Base-by-base conservation (phyloP, 1,284 basidiomycete genomes). In the Fomitopsis pinicola region DNA sequence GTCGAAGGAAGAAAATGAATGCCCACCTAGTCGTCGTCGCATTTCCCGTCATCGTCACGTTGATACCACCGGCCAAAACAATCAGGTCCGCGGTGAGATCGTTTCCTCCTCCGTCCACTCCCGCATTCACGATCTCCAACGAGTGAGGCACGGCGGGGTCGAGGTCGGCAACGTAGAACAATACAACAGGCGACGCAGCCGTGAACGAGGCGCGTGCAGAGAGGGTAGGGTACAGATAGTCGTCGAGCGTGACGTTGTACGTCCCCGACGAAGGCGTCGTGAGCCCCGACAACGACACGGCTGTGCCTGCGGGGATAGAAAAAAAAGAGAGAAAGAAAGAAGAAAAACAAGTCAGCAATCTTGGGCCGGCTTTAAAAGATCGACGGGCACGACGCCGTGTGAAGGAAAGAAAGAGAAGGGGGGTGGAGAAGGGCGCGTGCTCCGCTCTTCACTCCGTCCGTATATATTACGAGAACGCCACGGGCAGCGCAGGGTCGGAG, bases 141-240 rank as follows among this genome's bases (percentile, higher is more conserved):
- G 76, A 70, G 68, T 92, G 88, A 14, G 69, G 63, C 12, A 67
- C 55, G 44, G 71, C 72, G 17, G 81, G 75, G 67, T 88, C 78
- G 54, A 92, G 79, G n/a, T 82, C 83, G 28, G 82, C 82, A 36
- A 81, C 78, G 65, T 81, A 87, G 69, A 85, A 91, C 10, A 92
- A 77, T 12, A 85, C 73, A 33, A 81, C 77, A 55, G 72, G 73
- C 22, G 82, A 72, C 56, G 78, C 70, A 42, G 81, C 72, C 54
- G 77, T 80, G 71, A 84, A 87, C 0, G 86, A 82, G 6, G 86
- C 81, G 63, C 72, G 71, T 6, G 78, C 82, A 35, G 80, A 82
- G 46, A 84, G 69, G 1, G 67, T 72, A 42, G 78, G 74, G 14
- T 75, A 75, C 62, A 72, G 72, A 61, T 79, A 70, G 57, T 67